These are phyloP conservation scores for Candida odintsovae DNA, from an alignment of 805 yeast genomes.

Conservation along the genomic window DNA sequence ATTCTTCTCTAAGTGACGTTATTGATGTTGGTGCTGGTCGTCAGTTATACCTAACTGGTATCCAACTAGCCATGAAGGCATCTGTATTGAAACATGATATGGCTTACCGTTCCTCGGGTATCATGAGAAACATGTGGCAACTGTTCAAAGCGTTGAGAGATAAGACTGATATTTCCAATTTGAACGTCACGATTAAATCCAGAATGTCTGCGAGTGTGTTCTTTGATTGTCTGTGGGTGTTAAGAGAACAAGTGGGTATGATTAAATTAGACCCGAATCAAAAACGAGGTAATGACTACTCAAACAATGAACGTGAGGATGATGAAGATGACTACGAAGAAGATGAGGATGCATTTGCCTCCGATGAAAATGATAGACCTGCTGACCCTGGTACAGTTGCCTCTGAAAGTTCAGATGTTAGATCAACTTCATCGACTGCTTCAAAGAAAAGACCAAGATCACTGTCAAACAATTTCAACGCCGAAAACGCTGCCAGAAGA, in stretches of 20 bases:
- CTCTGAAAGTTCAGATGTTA: slow-evolving; percentile 29
- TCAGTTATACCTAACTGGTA: slow-evolving; percentile 60
- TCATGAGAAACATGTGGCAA: slow-evolving; percentile 93
- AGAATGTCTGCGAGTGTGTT: slow-evolving; percentile 91
- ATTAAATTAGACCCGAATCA: slow-evolving; percentile 42
- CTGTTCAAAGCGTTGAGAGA: slow-evolving; percentile 65
- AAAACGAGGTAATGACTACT: slow-evolving; percentile 9
- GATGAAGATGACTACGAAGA: slow-evolving; percentile 21
- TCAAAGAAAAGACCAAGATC: slow-evolving; percentile 36
- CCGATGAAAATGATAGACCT: slow-evolving; percentile 6
- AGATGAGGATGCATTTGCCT: slow-evolving; percentile 8
- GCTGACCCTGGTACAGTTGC: slow-evolving; percentile 29
- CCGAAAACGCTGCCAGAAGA: slow-evolving; percentile 67
- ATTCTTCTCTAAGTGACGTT: slow-evolving; percentile 63
- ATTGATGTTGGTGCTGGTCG: slow-evolving; percentile 71
- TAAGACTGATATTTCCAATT: slow-evolving; percentile 31
- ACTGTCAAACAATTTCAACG: slow-evolving; percentile 50
- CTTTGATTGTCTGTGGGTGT: slow-evolving; percentile 81
- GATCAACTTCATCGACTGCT: slow-evolving; percentile 25
- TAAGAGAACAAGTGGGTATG: slow-evolving; percentile 87
- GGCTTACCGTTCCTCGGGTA: slow-evolving; percentile 88
- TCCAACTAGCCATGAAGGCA: slow-evolving; percentile 65
- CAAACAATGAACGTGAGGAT: slow-evolving; percentile 17
- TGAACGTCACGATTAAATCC: slow-evolving; percentile 57
- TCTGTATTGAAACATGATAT: slow-evolving; percentile 88